These are phyloP conservation scores for Thermoascus crustaceus DNA, from an alignment of 2,329 filamentous ascomycete genomes.

Conservation along the genomic window DNA sequence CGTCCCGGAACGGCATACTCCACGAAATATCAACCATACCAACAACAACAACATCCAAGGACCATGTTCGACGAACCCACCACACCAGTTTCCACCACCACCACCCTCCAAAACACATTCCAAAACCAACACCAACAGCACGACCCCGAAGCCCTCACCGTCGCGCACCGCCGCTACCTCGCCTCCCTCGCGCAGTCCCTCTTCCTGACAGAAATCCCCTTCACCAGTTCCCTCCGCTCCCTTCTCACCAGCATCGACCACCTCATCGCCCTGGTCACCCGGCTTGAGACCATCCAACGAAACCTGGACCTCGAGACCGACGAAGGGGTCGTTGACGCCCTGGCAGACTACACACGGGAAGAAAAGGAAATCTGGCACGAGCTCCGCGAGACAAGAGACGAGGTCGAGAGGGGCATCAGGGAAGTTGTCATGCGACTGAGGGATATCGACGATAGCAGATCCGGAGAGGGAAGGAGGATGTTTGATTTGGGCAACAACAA, in stretches of 20 bases:
- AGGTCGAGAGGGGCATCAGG: slow-evolving; percentile 60
- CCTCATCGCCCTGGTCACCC: slow-evolving; percentile 66
- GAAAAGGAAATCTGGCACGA: slow-evolving; percentile 59
- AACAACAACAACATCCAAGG: neutral
- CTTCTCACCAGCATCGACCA: slow-evolving; percentile 58
- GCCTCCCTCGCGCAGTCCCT: slow-evolving; percentile 48
- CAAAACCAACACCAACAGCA: slow-evolving; percentile 39
- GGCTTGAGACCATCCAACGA: slow-evolving; percentile 67
- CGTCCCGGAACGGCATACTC: slow-evolving; percentile 4
- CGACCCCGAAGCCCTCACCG: slow-evolving; percentile 77
- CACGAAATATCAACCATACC: no score
- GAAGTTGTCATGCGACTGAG: slow-evolving; percentile 49
- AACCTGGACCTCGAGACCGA: slow-evolving; percentile 74
- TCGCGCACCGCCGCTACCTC: slow-evolving; percentile 72
- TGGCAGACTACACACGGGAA: slow-evolving; percentile 63
- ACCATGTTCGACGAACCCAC: neutral
- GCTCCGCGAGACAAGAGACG: slow-evolving; percentile 54
- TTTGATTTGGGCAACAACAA: slow-evolving; percentile 18
- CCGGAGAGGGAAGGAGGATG: slow-evolving; percentile 30
- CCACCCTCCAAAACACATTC: slow-evolving; percentile 8
- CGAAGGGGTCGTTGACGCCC: slow-evolving; percentile 69
- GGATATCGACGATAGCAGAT: slow-evolving; percentile 52
- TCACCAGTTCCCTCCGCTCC: slow-evolving; percentile 31
- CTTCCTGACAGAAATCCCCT: slow-evolving; percentile 34
- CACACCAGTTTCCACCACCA: no score